phyloP scores from a whole-genome alignment of 768 basidiomycete species.

The Filobasidium floriforme region DNA sequence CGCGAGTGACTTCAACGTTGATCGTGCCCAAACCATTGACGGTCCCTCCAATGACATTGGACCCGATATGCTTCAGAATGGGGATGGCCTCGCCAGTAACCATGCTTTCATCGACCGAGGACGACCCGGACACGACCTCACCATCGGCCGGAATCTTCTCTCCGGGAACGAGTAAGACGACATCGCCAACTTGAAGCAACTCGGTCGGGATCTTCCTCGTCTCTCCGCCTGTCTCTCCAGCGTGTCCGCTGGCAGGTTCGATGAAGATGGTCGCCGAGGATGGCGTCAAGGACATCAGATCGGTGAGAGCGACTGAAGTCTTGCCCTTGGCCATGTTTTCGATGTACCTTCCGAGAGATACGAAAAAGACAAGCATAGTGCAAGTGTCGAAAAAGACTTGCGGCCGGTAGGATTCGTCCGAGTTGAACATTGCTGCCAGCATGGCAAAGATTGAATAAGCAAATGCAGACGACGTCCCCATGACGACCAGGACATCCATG shows the following conservation, averaged over 20 bases:
- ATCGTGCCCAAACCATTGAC: constrained; percentile 96
- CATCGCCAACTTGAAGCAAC: constrained; percentile 87
- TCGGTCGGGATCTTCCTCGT: constrained; percentile 88
- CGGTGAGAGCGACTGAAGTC: constrained; percentile 91
- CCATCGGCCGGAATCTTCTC: constrained; percentile 97
- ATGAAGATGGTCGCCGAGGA: constrained; percentile 94
- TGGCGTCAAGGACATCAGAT: constrained; percentile 89
- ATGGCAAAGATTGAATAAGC: constrained; percentile 73
- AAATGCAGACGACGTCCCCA: constrained; percentile 91
- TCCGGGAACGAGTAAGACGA: constrained; percentile 86
- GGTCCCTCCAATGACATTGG: constrained; percentile 88
- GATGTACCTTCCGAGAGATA: constrained; percentile 86
- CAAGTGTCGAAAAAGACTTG: constrained; percentile 96
- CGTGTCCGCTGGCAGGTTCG: constrained; percentile 50
- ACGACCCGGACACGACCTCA: constrained; percentile 73
- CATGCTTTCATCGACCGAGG: constrained; percentile 93
- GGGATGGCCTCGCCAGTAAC: constrained; percentile 92
- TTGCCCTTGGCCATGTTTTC: constrained; percentile 96
- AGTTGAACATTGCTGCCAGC: constrained; percentile 51
- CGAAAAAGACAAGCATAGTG: constrained; percentile 96
- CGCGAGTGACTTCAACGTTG: constrained; percentile 89
- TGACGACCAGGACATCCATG: constrained; percentile 95
- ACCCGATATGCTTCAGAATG: constrained; percentile 72
- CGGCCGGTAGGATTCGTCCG: constrained; percentile 63
- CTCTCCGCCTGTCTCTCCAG: constrained; percentile 26